Conservation (phyloP, 306 rosid genomes). For the Prosopis cineraria region DNA sequence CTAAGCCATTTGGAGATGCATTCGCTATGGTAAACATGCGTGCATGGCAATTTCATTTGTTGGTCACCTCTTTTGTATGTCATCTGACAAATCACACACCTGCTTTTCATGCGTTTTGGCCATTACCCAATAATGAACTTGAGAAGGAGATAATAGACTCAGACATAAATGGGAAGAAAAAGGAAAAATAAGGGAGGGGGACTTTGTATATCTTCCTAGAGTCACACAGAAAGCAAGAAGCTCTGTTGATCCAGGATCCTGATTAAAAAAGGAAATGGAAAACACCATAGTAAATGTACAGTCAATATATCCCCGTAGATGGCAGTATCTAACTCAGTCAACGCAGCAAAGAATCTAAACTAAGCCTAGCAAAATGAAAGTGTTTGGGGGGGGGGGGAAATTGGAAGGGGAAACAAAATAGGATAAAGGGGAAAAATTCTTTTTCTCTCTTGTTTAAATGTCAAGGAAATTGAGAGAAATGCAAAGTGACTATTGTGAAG, state of each 20-base stretch:
- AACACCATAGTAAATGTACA: background rate
- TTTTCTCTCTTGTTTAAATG: background rate
- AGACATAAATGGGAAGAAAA: background rate
- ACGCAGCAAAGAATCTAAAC: background rate
- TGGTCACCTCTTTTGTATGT: conserved; percentile 81
- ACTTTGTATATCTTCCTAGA: background rate
- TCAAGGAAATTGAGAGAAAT: background rate
- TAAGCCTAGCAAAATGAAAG: background rate
- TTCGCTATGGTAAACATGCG: conserved; percentile 76
- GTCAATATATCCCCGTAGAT: background rate
- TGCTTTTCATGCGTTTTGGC: conserved; percentile 36
- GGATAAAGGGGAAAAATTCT: background rate
- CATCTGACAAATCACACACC: conserved; percentile 96
- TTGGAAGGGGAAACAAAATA: background rate
- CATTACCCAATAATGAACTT: conserved; percentile 17
- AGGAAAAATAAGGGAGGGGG: background rate
- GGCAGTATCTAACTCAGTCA: background rate
- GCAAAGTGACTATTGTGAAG: background rate
- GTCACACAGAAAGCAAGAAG: background rate
- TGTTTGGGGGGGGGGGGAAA: background rate
- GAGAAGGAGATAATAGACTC: background rate
- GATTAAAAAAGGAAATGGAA: background rate
- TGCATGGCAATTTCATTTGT: conserved; percentile 89
- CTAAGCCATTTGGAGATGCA: conserved; percentile 94
- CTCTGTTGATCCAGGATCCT: background rate